Evolutionary conservation across 2,329 filamentous ascomycete genomes (phyloP).

Genomic region (Neofusicoccum kwambonambiense): DNA sequence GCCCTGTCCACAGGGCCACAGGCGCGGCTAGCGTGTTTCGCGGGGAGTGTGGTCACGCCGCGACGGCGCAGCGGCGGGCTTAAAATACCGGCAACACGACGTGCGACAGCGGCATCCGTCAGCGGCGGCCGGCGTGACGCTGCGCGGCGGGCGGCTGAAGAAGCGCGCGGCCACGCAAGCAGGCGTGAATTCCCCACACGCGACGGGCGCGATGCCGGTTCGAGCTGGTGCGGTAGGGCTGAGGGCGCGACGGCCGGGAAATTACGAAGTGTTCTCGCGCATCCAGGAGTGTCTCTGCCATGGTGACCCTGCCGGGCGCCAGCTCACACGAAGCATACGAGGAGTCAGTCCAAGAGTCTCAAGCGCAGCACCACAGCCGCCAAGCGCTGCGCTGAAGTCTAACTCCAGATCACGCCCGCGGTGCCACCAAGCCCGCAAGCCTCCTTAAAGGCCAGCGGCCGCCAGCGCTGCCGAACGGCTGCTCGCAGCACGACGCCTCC

Average conservation of each 20-base stretch:
- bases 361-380: not conserved
- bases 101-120: too few species aligned
- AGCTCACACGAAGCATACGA: constrained; percentile 3
- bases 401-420: not conserved
- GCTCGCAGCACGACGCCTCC: not conserved
- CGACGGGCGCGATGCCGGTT: not conserved
- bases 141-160: not conserved
- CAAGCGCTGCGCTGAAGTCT: not conserved
- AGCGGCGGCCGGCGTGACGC: too few species aligned
- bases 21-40: constrained; percentile 1
- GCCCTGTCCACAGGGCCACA: not conserved
- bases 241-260: not conserved
- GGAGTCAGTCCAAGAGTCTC: not conserved
- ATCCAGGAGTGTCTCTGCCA: not conserved
- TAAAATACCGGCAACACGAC: too few species aligned
- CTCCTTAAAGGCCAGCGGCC: not conserved
- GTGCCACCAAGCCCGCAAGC: not conserved
- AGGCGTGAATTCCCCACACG: not conserved
- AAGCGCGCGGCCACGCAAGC: not conserved
- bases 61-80: too few species aligned
- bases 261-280: not conserved
- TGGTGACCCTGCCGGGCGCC: not conserved
- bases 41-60: not conserved
- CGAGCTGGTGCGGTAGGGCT: not conserved
- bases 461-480: not conserved